A percentile compares a stretch with the other conserved stretches of the same genome.
These are phyloP conservation scores for Globisporangium rhizosaccharum DNA, from an alignment of 352 stramenopile species.

Conservation along the genomic window DNA sequence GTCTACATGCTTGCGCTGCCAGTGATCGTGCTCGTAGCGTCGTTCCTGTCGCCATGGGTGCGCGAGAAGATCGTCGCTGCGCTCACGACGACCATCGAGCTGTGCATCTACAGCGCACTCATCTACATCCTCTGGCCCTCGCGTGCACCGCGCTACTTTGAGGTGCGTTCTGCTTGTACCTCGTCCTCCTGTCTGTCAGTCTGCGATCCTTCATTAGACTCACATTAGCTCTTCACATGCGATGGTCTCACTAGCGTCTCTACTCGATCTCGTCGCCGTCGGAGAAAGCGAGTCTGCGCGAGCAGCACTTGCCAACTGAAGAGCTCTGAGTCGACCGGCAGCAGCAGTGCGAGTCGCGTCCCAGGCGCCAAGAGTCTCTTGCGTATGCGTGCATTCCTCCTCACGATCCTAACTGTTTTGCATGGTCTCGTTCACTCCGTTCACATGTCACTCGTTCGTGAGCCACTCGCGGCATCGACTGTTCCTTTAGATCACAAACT, in stretches of 20 bases:
- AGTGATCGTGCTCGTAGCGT: slow-evolving; percentile 62
- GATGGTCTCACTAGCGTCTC: slow-evolving; percentile 27
- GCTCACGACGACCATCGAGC: slow-evolving; percentile 45
- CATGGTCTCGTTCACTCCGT: not conserved
- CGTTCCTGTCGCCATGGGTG: slow-evolving; percentile 73
- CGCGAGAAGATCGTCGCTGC: slow-evolving; percentile 66
- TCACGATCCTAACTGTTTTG: not conserved
- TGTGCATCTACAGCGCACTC: slow-evolving; percentile 51
- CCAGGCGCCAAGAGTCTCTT: no score
- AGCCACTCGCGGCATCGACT: not conserved
- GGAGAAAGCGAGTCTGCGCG: slow-evolving; percentile 60
- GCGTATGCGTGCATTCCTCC: not conserved
- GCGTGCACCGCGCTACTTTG: slow-evolving; percentile 66
- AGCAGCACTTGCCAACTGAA: slow-evolving; percentile 57
- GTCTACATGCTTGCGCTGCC: slow-evolving; percentile 69
- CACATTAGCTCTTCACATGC: slow-evolving; percentile 1
- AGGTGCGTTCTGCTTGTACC: slow-evolving; percentile 30
- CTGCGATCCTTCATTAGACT: not conserved
- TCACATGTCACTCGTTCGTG: not conserved
- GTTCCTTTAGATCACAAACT: slow-evolving; percentile 27
- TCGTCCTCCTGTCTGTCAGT: no score
- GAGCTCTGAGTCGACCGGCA: slow-evolving; percentile 24
- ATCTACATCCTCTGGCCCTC: slow-evolving; percentile 70
- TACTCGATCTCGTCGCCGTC: slow-evolving; percentile 68
- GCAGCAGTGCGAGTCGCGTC: no score